Percentiles rank a stretch among this genome's conserved stretches.
These are phyloP conservation scores for Arthrobotrys conoides DNA, from an alignment of 2,329 filamentous ascomycete genomes.

Conservation along the genomic window DNA sequence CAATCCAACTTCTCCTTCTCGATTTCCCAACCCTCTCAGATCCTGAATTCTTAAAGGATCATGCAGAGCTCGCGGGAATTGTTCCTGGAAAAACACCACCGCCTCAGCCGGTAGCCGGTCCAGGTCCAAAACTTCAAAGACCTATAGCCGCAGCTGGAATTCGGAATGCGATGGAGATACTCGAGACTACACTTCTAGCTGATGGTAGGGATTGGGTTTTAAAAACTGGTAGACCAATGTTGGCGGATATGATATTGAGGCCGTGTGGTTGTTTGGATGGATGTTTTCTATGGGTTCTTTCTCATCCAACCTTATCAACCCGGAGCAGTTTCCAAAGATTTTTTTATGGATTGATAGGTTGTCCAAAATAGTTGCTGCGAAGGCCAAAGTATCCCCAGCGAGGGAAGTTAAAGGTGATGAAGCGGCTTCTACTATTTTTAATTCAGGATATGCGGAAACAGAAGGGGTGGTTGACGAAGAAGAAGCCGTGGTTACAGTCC, in stretches of 20 bases:
- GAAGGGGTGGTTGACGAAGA: conserved; percentile 69
- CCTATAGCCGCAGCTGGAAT: conserved; percentile 73
- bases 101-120: conserved; percentile 8
- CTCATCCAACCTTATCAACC: conserved; percentile 71
- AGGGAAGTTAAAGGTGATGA: conserved; percentile 71
- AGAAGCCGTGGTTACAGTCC: conserved; percentile 71
- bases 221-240: conserved; percentile 70
- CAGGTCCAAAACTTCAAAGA: conserved; percentile 38
- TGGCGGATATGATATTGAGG: conserved; percentile 83
- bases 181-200: conserved; percentile 76
- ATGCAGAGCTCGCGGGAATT: conserved; percentile 69
- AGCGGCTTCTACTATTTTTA: conserved; percentile 70
- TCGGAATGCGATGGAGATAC: conserved; percentile 71
- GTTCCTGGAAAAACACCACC: conserved; percentile 21
- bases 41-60: conserved; percentile 74
- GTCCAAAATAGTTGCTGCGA: conserved; percentile 69
- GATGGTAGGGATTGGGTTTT: conserved; percentile 79
- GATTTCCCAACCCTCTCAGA: conserved; percentile 73
- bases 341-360: conserved; percentile 78
- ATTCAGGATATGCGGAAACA: conserved; percentile 64
- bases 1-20: conserved; percentile 73
- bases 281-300: conserved; percentile 73
- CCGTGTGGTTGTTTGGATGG: conserved; percentile 79
- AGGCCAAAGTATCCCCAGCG: conserved; percentile 67
- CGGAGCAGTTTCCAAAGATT: conserved; percentile 72